Evolutionary conservation across 2,329 filamentous ascomycete species (phyloP).

Genomic region (Ceratocystiopsis minuta): DNA sequence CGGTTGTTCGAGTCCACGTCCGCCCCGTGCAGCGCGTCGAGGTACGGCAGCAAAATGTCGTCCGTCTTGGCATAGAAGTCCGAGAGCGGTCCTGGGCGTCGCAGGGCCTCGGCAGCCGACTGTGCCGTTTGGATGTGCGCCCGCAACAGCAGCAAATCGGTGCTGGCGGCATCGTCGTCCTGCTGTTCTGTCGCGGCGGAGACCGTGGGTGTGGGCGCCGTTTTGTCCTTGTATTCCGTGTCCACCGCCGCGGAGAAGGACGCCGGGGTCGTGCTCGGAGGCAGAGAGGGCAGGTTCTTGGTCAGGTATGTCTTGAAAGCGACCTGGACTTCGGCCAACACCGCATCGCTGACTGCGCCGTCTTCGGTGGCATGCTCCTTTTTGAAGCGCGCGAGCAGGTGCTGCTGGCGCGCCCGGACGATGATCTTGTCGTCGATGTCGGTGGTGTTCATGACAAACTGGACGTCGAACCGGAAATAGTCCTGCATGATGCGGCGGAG

Average conservation of each 20-base stretch:
- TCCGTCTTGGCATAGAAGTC: conserved; percentile 39
- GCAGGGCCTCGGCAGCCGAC: conserved; percentile 8
- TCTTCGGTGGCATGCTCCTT: conserved; percentile 7
- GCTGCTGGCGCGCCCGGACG: conserved; percentile 12
- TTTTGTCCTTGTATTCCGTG: conserved; percentile 10
- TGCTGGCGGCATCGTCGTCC: conserved; percentile 10
- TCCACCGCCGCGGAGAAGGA: conserved; percentile 8
- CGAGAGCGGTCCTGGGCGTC: no score
- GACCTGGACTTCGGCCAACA: conserved; percentile 10
- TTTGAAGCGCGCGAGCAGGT: conserved; percentile 10
- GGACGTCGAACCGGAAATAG: conserved; percentile 53
- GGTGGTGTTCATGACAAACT: conserved; percentile 65
- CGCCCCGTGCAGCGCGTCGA: conserved; percentile 39
- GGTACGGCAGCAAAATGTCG: conserved; percentile 45
- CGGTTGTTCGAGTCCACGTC: conserved; percentile 42
- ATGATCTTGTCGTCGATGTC: conserved; percentile 45
- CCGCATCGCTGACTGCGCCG: conserved; percentile 8
- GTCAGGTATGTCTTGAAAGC: no score
- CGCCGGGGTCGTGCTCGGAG: neutral
- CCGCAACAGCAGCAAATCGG: conserved; percentile 12
- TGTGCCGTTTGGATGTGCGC: conserved; percentile 11
- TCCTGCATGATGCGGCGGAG: conserved; percentile 50
- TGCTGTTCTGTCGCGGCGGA: no score
- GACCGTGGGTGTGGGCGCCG: no score
- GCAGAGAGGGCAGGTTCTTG: conserved; percentile 10